These are phyloP conservation scores for Ustanciosporium gigantosporum DNA, from an alignment of 1,284 basidiomycete genomes.

Conservation along the genomic window DNA sequence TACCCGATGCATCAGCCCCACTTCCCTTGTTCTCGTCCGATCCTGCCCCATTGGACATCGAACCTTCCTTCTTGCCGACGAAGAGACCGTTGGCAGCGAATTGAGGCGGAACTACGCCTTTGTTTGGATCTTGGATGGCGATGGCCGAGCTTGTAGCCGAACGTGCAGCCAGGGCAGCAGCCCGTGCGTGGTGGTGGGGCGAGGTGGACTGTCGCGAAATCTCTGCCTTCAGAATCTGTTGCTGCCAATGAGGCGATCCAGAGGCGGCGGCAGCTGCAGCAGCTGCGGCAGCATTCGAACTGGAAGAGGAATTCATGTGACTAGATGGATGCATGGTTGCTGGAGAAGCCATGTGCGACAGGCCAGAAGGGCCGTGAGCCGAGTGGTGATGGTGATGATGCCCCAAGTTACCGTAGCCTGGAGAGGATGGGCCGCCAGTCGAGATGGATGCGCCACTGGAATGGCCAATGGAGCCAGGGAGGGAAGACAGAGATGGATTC, in stretches of 20 bases:
- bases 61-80: slow-evolving; percentile 47
- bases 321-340: slow-evolving; percentile 32
- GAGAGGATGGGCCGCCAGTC: slow-evolving; percentile 44
- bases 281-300: slow-evolving; percentile 11
- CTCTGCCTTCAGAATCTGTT: slow-evolving; percentile 58
- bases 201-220: slow-evolving; percentile 65
- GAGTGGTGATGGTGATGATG: slow-evolving; percentile 42
- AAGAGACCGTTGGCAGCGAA: slow-evolving; percentile 62
- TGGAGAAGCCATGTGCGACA: slow-evolving; percentile 45
- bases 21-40: slow-evolving; percentile 1
- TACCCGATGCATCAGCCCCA: slow-evolving; percentile 14
- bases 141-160: slow-evolving; percentile 64
- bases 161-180: slow-evolving; percentile 66
- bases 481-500: slow-evolving; percentile 51
- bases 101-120: slow-evolving; percentile 56
- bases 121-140: slow-evolving; percentile 64
- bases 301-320: slow-evolving; percentile 23
- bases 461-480: slow-evolving; percentile 47
- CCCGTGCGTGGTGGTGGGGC: slow-evolving; percentile 67
- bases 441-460: slow-evolving; percentile 32
- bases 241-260: slow-evolving; percentile 54
- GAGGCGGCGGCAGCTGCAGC: slow-evolving; percentile 30
- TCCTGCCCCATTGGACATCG: slow-evolving; percentile 18
- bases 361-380: slow-evolving; percentile 39
- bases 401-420: slow-evolving; percentile 34